Percentiles rank a stretch among this genome's conserved stretches.
Conservation (phyloP, 257 asterid genomes). For the Salvia miltiorrhiza region DNA sequence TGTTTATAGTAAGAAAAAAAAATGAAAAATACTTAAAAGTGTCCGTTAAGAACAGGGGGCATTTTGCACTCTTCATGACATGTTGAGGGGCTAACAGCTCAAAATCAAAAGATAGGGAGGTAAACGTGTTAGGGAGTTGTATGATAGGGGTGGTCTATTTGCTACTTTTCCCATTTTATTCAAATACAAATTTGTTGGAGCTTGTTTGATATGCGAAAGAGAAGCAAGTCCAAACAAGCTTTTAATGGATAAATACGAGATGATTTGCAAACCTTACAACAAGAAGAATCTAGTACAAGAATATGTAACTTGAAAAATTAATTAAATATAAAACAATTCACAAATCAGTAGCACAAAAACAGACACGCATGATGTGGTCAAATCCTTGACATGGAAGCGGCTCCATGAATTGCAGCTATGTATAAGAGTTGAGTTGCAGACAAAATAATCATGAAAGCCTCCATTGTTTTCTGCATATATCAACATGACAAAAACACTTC, state of each 20-base stretch:
- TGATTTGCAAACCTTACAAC: not conserved
- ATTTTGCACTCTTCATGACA: no score
- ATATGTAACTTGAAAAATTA: not conserved
- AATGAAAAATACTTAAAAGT: no score
- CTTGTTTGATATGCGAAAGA: no score
- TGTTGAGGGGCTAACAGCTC: no score
- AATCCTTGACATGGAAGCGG: constrained; percentile 45
- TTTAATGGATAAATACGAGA: not conserved
- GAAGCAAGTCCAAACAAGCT: not conserved
- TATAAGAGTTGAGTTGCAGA: constrained; percentile 71
- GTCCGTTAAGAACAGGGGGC: no score
- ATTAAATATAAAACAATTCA: not conserved
- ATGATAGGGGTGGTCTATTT: no score
- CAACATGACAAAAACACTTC: not conserved
- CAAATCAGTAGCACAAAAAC: constrained; percentile 17
- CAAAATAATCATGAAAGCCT: constrained; percentile 82
- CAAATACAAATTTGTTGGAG: no score
- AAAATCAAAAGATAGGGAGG: no score
- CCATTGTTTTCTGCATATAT: constrained; percentile 83
- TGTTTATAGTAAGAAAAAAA: no score
- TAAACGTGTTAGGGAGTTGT: no score
- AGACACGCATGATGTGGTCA: not conserved
- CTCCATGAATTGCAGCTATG: constrained; percentile 68
- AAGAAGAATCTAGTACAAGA: constrained; percentile 8
- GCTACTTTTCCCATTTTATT: no score